Evolutionary conservation across 78 protist species (phyloP).

Genomic region (Anaeramoeba ignava): DNA sequence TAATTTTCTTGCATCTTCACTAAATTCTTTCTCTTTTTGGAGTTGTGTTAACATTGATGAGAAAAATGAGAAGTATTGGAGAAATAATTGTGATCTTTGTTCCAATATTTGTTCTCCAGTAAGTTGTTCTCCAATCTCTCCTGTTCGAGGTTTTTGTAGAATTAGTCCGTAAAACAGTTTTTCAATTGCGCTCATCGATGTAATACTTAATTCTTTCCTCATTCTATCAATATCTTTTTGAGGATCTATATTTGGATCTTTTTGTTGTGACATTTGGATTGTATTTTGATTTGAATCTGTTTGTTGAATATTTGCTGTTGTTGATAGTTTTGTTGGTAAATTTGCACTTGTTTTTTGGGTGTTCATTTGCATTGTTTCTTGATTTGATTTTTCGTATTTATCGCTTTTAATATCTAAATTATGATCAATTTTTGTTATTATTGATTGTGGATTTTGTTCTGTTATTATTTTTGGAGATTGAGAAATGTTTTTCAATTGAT

Average conservation of each 20-base stretch:
- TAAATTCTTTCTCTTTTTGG: not conserved
- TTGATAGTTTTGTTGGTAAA: no score
- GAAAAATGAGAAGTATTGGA: constrained; percentile 42
- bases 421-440: no score
- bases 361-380: no score
- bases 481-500: no score
- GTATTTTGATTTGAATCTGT: no score
- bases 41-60: constrained; percentile 17
- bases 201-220: not conserved
- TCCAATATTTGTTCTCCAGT: constrained; percentile 16
- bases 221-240: not conserved
- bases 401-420: no score
- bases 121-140: not conserved
- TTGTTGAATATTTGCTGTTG: no score
- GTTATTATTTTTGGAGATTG: no score
- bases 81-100: constrained; percentile 18
- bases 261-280: no score
- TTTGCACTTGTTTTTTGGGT: no score
- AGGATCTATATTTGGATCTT: not conserved
- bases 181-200: not conserved
- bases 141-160: not conserved
- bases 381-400: no score
- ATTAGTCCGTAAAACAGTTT: not conserved
- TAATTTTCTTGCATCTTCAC: not conserved
- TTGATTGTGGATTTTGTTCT: no score